Conservation (phyloP, 768 basidiomycete genomes). For the Lactarius quietus region DNA sequence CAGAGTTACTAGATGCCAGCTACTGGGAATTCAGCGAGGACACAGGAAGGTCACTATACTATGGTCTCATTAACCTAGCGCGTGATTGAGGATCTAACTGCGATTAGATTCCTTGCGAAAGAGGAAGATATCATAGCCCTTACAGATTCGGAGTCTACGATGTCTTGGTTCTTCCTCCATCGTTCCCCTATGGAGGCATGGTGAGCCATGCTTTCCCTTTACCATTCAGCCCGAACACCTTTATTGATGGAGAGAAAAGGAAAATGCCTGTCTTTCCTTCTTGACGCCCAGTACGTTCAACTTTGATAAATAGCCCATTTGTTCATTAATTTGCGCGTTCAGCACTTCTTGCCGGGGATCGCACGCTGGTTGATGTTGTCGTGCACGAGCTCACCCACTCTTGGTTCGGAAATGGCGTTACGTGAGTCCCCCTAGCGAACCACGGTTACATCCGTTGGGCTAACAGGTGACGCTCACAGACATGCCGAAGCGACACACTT, state of each 20-base stretch:
- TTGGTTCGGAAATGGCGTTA: slow-evolving; percentile 92
- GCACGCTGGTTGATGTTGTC: slow-evolving; percentile 81
- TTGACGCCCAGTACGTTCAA: slow-evolving; percentile 69
- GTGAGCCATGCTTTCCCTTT: slow-evolving; percentile 36
- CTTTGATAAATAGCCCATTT: not conserved
- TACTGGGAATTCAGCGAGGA: slow-evolving; percentile 90
- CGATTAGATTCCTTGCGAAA: slow-evolving; percentile 61
- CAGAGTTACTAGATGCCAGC: slow-evolving; percentile 68
- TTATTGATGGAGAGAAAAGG: slow-evolving; percentile 41
- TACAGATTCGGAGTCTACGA: slow-evolving; percentile 91
- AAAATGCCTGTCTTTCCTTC: slow-evolving; percentile 88
- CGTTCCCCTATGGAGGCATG: slow-evolving; percentile 94
- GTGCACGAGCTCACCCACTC: slow-evolving; percentile 86
- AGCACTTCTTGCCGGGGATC: slow-evolving; percentile 86
- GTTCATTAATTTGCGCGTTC: slow-evolving; percentile 11
- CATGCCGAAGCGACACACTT: slow-evolving; percentile 75
- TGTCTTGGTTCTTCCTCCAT: slow-evolving; percentile 81
- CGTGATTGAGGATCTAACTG: not conserved
- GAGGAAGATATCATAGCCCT: slow-evolving; percentile 70
- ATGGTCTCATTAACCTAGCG: not conserved
- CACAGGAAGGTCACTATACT: slow-evolving; percentile 63
- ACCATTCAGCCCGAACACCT: not conserved
- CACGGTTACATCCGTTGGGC: not conserved
- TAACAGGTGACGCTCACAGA: slow-evolving; percentile 30
- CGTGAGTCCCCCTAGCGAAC: slow-evolving; percentile 38